Evolutionary conservation across 2,329 filamentous ascomycete species (phyloP).

Genomic region (Penicillium fuscoglaucum): DNA sequence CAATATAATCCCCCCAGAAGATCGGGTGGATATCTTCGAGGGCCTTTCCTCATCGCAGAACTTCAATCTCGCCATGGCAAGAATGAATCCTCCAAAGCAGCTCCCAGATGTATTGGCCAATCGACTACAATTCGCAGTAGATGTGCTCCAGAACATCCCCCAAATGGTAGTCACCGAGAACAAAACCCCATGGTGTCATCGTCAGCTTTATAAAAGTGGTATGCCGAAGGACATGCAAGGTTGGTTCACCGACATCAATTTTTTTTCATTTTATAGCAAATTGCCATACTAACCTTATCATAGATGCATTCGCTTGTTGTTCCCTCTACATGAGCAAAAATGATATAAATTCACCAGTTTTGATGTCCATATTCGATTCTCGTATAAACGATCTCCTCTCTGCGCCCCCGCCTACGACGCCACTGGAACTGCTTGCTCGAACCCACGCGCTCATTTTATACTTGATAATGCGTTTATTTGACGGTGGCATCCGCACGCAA

Average conservation of each 20-base stretch:
- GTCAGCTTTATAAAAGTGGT: slow-evolving; percentile 50
- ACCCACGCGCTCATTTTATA: slow-evolving; percentile 54
- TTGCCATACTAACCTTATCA: background rate
- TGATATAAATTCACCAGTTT: slow-evolving; percentile 48
- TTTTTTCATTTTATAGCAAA: background rate
- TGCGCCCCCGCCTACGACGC: slow-evolving; percentile 27
- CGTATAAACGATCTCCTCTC: slow-evolving; percentile 48
- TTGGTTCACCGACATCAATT: slow-evolving; percentile 16
- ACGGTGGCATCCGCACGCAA: slow-evolving; percentile 46
- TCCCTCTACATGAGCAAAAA: slow-evolving; percentile 56
- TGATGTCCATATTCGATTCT: slow-evolving; percentile 52
- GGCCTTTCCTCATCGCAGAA: background rate
- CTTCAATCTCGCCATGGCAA: background rate
- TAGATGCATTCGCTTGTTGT: slow-evolving; percentile 56
- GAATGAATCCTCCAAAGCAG: slow-evolving; percentile 9
- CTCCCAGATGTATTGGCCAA: slow-evolving; percentile 26
- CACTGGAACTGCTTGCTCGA: slow-evolving; percentile 42
- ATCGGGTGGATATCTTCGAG: background rate
- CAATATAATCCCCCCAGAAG: background rate
- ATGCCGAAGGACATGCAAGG: slow-evolving; percentile 57
- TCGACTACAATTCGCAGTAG: slow-evolving; percentile 42
- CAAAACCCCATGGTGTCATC: slow-evolving; percentile 57
- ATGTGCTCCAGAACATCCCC: slow-evolving; percentile 47
- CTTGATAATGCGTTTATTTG: slow-evolving; percentile 53
- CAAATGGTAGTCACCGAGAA: slow-evolving; percentile 52